Conservation (phyloP, 2,329 filamentous ascomycete species). For the Knufia petricola region DNA sequence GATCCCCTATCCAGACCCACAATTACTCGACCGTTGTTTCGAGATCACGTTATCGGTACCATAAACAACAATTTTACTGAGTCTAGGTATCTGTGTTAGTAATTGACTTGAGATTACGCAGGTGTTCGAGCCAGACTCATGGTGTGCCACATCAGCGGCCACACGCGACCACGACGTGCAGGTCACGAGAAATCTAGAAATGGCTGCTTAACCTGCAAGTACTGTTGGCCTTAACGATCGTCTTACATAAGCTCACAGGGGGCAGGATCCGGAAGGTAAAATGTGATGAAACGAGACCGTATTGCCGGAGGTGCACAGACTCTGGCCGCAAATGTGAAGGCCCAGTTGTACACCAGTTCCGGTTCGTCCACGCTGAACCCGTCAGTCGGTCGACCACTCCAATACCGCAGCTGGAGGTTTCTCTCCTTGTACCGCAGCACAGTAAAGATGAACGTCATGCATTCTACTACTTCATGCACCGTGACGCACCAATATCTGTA, state of each 20-base stretch:
- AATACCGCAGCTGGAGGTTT: conserved; percentile 7
- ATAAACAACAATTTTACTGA: no score
- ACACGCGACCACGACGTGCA: conserved; percentile 4
- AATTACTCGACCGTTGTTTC: no score
- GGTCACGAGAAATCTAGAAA: conserved; percentile 8
- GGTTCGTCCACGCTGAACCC: conserved; percentile 10
- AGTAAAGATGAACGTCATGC: conserved; percentile 13
- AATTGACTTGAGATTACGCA: no score
- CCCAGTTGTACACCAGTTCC: conserved; percentile 10
- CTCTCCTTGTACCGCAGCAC: conserved; percentile 11
- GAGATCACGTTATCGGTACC: no score
- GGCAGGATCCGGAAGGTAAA: conserved; percentile 15
- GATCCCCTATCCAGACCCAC: no score
- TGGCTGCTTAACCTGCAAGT: conserved; percentile 10
- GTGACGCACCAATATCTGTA: conserved; percentile 12
- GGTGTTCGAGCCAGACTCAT: no score
- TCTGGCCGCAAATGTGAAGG: conserved; percentile 16
- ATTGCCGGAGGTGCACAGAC: conserved; percentile 14
- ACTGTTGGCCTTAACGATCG: not conserved
- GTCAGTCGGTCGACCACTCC: conserved; percentile 8
- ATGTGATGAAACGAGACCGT: conserved; percentile 17
- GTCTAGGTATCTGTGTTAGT: no score
- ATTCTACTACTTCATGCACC: conserved; percentile 15
- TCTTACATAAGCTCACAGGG: conserved; percentile 4
- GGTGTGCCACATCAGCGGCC: no score